Percentiles rank a stretch among this genome's conserved stretches.
phyloP scores from a whole-genome alignment of 345 rosid species.

The Lumnitzera littorea region DNA sequence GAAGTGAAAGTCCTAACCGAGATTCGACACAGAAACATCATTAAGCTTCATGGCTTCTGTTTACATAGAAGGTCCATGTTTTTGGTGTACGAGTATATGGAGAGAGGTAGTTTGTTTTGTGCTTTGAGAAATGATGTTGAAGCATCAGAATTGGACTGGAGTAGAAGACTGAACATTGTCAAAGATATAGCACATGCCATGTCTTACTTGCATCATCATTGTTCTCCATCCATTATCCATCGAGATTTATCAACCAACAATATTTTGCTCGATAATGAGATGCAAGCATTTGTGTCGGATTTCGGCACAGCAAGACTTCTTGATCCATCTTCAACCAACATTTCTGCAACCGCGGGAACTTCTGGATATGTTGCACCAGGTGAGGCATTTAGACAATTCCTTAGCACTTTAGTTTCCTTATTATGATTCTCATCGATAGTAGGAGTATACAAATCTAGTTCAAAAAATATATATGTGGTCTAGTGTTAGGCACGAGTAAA shows the following conservation, averaged over 20 bases:
- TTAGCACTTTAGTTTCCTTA: background rate
- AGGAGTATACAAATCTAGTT: too few relatives aligned
- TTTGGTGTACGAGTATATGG: slow-evolving; percentile 11
- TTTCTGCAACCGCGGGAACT: slow-evolving; percentile 13
- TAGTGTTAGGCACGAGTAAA: too few relatives aligned
- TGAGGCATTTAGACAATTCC: background rate
- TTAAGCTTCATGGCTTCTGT: slow-evolving; percentile 6
- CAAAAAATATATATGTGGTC: too few relatives aligned
- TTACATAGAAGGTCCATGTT: background rate
- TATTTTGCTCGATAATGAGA: slow-evolving; percentile 8
- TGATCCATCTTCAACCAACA: slow-evolving; percentile 7
- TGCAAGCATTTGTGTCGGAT: slow-evolving; percentile 11
- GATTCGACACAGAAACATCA: slow-evolving; percentile 6
- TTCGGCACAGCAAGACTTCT: slow-evolving; percentile 11
- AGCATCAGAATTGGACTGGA: slow-evolving; percentile 11
- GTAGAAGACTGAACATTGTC: slow-evolving; percentile 1
- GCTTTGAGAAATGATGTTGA: background rate
- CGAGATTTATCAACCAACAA: slow-evolving; percentile 22
- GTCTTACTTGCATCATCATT: slow-evolving; percentile 17
- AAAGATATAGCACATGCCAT: slow-evolving; percentile 11
- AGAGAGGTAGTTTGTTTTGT: background rate
- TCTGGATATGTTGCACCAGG: slow-evolving; percentile 21
- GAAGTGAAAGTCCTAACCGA: slow-evolving; percentile 7
- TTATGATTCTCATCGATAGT: background rate
- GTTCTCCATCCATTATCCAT: slow-evolving; percentile 4